Percentiles rank a stretch among this genome's conserved stretches.
Conservation (phyloP, 2,329 filamentous ascomycete species). For the Microdochium trichocladiopsis region DNA sequence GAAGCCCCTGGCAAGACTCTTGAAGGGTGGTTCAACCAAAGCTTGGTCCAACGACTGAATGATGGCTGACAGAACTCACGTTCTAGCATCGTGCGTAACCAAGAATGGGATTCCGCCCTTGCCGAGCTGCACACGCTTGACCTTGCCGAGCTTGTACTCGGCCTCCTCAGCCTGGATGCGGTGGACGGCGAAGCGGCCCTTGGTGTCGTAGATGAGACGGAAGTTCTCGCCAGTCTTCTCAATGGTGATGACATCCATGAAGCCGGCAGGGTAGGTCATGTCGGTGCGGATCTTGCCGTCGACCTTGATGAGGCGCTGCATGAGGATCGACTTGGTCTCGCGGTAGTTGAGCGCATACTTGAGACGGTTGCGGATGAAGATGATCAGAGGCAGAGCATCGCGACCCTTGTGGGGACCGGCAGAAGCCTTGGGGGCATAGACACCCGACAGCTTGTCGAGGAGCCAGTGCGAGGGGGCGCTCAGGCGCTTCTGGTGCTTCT, state of each 20-base stretch:
- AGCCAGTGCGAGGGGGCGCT: conserved; percentile 99
- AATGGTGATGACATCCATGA: conserved; percentile 99
- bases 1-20: conserved; percentile 16
- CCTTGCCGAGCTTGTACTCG: conserved; percentile 99
- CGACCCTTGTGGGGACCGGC: conserved; percentile 98
- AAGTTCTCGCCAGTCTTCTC: conserved; percentile 99
- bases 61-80: conserved; percentile 97
- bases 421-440: conserved; percentile 66
- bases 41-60: conserved; percentile 99
- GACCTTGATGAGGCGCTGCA: conserved; percentile 99
- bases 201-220: conserved; percentile 99
- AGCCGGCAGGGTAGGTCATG: conserved; percentile 91
- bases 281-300: conserved; percentile 99
- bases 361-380: conserved; percentile 94
- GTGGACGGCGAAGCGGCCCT: conserved; percentile 99
- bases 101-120: conserved; percentile 99
- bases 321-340: conserved; percentile 95
- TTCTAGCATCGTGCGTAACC: conserved; percentile 99
- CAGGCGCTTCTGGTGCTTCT: conserved; percentile 99
- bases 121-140: conserved; percentile 99
- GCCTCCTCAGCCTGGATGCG: conserved; percentile 98
- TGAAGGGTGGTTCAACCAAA: conserved; percentile 63
- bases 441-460: conserved; percentile 97
- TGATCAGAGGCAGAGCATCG: conserved; percentile 97
- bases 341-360: conserved; percentile 99